Base-by-base conservation (phyloP, 2,329 filamentous ascomycete species). In the Colletotrichum eremochloae region DNA sequence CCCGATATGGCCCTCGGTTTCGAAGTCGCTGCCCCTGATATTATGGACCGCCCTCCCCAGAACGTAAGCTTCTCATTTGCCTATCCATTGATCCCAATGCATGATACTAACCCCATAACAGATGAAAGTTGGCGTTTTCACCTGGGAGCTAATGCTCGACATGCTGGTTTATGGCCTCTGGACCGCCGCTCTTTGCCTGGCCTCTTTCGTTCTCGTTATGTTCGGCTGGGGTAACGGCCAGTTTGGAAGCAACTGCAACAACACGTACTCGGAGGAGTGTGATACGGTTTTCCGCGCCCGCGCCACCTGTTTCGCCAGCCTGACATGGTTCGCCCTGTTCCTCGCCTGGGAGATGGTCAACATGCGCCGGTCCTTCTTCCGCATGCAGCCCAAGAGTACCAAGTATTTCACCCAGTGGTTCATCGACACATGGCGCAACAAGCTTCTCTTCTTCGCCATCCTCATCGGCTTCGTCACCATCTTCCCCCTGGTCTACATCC, bases 1-100 rank as follows among this genome's bases (percentile, higher is more conserved):
- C 92, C 92, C 4, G 92, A 93, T 74, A 93, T 94, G 90, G 92
- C 92, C 72, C 85, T 94, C 3, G 92, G 92, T 2, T 91, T 93
- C 81, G 92, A 94, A 80, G 83, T 87, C 67, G 91, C 92, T 0
- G 89, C 90, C 0, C 88, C 91, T 0, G 91, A 94, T 78, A 90
- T 94, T 71, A 90, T 94, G 84, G 79, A 85, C 56, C 86, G 92
- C 0, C 91, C 91, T n/a, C 92, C 92, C 0, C 91, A 93, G 73
- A 86, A 89, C 79, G 81, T 91, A 58, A 80, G 83, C 48, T 88
- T 0, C 4, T 2, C 18, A 1, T 33, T 7, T 46, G 12, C 82
- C 0, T 33, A 5, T 15, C n/a, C 9, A 20, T 4, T 7, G 5
- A 6, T 24, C 6, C 2, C 15, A 7, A 29, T 5, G 8, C 36